phyloP scores from a whole-genome alignment of 768 basidiomycete species.

The Boletus coccyginus region DNA sequence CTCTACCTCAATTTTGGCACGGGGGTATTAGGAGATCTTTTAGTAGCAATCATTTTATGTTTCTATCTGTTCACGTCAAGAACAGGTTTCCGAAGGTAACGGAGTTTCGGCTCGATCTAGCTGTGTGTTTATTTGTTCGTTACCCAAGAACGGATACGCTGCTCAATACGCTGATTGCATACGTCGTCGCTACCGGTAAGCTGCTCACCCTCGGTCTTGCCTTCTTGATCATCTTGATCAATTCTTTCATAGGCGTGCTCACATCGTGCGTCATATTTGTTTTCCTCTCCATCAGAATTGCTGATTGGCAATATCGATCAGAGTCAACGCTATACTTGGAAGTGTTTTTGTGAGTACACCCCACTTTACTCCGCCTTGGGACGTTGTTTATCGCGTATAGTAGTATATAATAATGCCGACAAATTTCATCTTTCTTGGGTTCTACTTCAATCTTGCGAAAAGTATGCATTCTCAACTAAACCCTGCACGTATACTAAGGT shows the following conservation, averaged over 20 bases:
- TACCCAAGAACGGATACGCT: constrained; percentile 46
- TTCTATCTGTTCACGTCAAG: constrained; percentile 45
- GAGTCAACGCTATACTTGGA: constrained; percentile 44
- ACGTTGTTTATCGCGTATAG: neutral
- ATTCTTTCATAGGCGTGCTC: constrained; percentile 35
- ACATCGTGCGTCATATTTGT: constrained; percentile 33
- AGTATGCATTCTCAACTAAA: constrained; percentile 32
- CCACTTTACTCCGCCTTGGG: too few species aligned
- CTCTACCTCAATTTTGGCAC: constrained; percentile 53
- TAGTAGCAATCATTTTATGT: constrained; percentile 48
- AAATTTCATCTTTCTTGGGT: constrained; percentile 52
- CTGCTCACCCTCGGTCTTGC: constrained; percentile 11
- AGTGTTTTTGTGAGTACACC: constrained; percentile 36
- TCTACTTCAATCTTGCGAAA: constrained; percentile 52
- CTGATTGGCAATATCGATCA: constrained; percentile 18
- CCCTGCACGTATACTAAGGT: neutral
- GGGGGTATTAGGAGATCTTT: constrained; percentile 47
- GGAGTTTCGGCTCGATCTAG: neutral
- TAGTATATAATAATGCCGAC: constrained; percentile 47
- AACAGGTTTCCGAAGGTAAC: constrained; percentile 49
- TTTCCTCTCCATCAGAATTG: neutral
- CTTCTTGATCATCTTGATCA: neutral
- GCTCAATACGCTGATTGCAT: constrained; percentile 44
- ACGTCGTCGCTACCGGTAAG: constrained; percentile 53
- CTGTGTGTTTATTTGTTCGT: neutral